These are phyloP conservation scores for Phaeosphaeria sp. DNA, from an alignment of 2,329 filamentous ascomycete genomes.

Conservation along the genomic window DNA sequence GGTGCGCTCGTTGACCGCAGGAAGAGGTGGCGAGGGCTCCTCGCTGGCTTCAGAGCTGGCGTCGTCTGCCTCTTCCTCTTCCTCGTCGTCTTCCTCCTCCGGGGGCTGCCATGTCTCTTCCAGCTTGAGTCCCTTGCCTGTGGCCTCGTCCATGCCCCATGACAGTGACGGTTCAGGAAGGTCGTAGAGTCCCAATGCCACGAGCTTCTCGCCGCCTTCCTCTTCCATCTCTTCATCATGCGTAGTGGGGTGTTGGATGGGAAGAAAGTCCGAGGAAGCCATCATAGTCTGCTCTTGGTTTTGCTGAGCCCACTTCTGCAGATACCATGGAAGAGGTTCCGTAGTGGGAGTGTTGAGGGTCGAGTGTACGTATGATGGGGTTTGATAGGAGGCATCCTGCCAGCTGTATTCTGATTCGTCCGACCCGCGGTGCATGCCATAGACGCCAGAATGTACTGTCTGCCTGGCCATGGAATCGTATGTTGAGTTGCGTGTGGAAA, in stretches of 20 bases:
- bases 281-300: constrained; percentile 33
- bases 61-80: constrained; percentile 60
- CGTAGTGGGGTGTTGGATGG: constrained; percentile 57
- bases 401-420: constrained; percentile 39
- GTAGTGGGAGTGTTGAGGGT: constrained; percentile 39
- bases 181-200: constrained; percentile 86
- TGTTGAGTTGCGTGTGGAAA: constrained; percentile 44
- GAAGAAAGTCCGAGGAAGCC: constrained; percentile 56
- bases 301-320: constrained; percentile 47
- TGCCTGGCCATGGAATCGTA: constrained; percentile 27
- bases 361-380: constrained; percentile 31
- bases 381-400: constrained; percentile 33
- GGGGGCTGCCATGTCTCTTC: constrained; percentile 82
- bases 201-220: constrained; percentile 71
- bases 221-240: constrained; percentile 61
- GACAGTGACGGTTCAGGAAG: constrained; percentile 67
- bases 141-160: constrained; percentile 56
- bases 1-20: constrained; percentile 22
- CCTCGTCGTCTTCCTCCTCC: constrained; percentile 48
- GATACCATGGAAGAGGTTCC: constrained; percentile 45
- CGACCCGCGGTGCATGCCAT: constrained; percentile 22
- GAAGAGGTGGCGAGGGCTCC: constrained; percentile 43
- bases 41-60: constrained; percentile 54
- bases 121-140: constrained; percentile 78
- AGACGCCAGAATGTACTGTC: constrained; percentile 17